Percentiles rank a stretch among this genome's conserved stretches.
Conservation (phyloP, 2,329 filamentous ascomycete species). For the Hymenoscyphus salicellus region DNA sequence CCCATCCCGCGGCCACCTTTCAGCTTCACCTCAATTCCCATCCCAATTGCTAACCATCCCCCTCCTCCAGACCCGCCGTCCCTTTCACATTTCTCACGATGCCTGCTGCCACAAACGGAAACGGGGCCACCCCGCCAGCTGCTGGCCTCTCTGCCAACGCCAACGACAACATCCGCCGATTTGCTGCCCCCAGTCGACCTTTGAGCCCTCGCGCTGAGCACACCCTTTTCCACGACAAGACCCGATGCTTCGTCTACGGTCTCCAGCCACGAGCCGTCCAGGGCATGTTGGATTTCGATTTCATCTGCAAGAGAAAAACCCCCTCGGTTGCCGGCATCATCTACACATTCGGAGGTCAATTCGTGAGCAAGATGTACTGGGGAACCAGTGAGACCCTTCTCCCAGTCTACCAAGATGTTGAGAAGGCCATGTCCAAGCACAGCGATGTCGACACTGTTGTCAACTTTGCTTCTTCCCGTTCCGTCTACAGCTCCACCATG, state of each 20-base stretch:
- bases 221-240: conserved; percentile 98
- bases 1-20: neutral
- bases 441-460: conserved; percentile 94
- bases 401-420: conserved; percentile 92
- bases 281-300: conserved; percentile 98
- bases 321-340: conserved; percentile 98
- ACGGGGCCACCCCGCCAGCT: conserved; percentile 48
- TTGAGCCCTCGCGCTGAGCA: conserved; percentile 84
- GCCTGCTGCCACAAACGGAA: conserved; percentile 44
- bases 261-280: conserved; percentile 92
- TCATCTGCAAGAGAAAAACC: conserved; percentile 98
- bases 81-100: conserved; percentile 28
- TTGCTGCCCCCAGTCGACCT: conserved; percentile 86
- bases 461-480: conserved; percentile 98
- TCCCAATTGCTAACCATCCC: conserved; percentile 21
- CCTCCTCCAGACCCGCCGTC: conserved; percentile 11
- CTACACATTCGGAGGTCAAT: conserved; percentile 99
- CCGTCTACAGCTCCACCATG: conserved; percentile 97
- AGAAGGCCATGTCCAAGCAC: conserved; percentile 95
- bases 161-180: conserved; percentile 99
- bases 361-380: conserved; percentile 99
- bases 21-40: neutral
- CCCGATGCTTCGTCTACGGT: conserved; percentile 99
- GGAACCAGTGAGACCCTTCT: conserved; percentile 98
- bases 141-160: conserved; percentile 63